Conservation (phyloP, 345 rosid species). For the Linum tenue region DNA sequence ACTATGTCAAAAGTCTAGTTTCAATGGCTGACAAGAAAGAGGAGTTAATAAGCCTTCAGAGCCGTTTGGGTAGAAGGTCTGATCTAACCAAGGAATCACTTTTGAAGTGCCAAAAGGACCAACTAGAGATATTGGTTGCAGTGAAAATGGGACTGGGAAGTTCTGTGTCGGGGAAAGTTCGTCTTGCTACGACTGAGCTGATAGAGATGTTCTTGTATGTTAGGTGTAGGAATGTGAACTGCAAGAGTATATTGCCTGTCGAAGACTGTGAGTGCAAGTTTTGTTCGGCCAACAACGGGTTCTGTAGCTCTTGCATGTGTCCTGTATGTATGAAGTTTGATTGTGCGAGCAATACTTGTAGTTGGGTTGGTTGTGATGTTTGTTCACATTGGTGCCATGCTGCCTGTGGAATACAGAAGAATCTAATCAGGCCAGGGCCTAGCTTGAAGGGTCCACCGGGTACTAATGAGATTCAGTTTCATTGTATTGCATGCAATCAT, state of each 20-base stretch:
- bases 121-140: conserved; percentile 66
- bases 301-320: conserved; percentile 95
- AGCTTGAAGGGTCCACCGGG: conserved; percentile 76
- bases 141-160: conserved; percentile 58
- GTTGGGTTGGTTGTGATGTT: conserved; percentile 99
- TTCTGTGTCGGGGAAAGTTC: conserved; percentile 55
- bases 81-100: conserved; percentile 84
- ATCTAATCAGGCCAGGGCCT: conserved; percentile 72
- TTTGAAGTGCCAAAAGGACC: conserved; percentile 71
- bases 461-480: conserved; percentile 68
- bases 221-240: conserved; percentile 82
- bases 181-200: conserved; percentile 49
- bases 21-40: conserved; percentile 51
- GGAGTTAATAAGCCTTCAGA: conserved; percentile 54
- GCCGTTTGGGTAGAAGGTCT: conserved; percentile 57
- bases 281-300: conserved; percentile 75
- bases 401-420: conserved; percentile 80
- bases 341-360: conserved; percentile 87
- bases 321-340: conserved; percentile 84
- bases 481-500: conserved; percentile 76
- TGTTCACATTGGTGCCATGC: conserved; percentile 99
- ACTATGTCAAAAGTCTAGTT: conserved; percentile 51
- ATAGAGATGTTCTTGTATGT: conserved; percentile 64
- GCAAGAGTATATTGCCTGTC: conserved; percentile 71
- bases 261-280: conserved; percentile 96